Evolutionary conservation across 2,329 filamentous ascomycete species (phyloP), one percentile per base, ranked within the genome.

Genomic region (Calcarisporium arbuscula): DNA sequence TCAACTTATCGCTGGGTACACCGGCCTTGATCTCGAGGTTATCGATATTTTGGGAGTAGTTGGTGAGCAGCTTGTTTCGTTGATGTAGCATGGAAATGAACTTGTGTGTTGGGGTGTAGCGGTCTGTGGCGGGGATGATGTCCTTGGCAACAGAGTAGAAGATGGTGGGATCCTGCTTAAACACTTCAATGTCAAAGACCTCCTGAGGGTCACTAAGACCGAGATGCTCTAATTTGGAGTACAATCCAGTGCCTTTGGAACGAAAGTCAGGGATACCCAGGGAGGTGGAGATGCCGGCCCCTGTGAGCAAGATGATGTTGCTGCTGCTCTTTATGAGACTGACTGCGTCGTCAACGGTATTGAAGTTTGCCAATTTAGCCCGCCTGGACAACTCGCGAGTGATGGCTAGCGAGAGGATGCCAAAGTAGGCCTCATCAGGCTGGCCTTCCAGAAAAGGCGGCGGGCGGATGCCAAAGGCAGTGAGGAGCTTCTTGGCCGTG

Each of bases 31-130:
- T 75, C 59, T 98, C 90, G 33, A 95, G 79, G 49, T 95, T 95
- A 67, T 98, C 92, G 52, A 98, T 96, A 59, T 98, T 98, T 57
- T 98, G 92, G 1, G 92, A 94, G 65, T 95, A 98, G 63, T 96
- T 95, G 27, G 89, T 96, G 40, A 95, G 74, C 6, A 98, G 74
- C 59, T 95, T 95, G 45, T 77, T 80, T 58, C 88, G 84, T 47
- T 90, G 74, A 59, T 98, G 85, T 22, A 98, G 74, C 49, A 95
- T 72, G 21, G 80, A 78, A 52, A 98, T 94, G 64, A 98, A 98
- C 34, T 83, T 81, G 67, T 98, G 92, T 0, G 92, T 96, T 0
- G 90, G 89, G 1, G 90, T 88, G 66, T 80, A 94, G 49, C 80
- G 80, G 46, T 85, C 80, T 11, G 82, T 80, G 16, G 78, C 76